phyloP scores from a whole-genome alignment of 345 rosid species.

The Citrus australasica region DNA sequence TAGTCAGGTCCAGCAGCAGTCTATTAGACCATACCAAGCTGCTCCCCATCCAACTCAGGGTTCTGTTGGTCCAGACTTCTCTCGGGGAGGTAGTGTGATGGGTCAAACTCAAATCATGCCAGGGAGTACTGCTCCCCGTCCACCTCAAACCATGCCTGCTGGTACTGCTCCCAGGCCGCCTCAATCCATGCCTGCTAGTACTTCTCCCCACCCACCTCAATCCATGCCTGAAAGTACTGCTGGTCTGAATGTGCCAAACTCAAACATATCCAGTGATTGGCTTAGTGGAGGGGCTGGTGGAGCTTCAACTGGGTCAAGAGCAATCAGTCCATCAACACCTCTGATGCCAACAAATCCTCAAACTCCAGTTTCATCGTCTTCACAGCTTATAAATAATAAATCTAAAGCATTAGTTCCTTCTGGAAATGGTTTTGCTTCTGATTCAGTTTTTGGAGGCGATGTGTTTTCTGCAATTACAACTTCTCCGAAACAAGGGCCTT shows the following conservation, averaged over 20 bases:
- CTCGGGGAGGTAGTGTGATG: slow-evolving; percentile 43
- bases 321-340: slow-evolving; percentile 33
- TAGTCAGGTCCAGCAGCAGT: slow-evolving; percentile 46
- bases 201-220: slow-evolving; percentile 43
- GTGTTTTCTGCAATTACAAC: slow-evolving; percentile 48
- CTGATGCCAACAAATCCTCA: slow-evolving; percentile 38
- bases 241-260: slow-evolving; percentile 34
- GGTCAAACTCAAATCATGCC: slow-evolving; percentile 45
- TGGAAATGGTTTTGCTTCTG: slow-evolving; percentile 55
- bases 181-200: slow-evolving; percentile 30
- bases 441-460: slow-evolving; percentile 49
- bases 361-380: slow-evolving; percentile 32
- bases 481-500: slow-evolving; percentile 47
- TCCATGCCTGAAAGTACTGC: slow-evolving; percentile 31
- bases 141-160: slow-evolving; percentile 38
- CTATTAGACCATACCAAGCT: slow-evolving; percentile 53
- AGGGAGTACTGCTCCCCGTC: slow-evolving; percentile 31
- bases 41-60: slow-evolving; percentile 47
- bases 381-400: slow-evolving; percentile 34
- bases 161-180: slow-evolving; percentile 32
- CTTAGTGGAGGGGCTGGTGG: slow-evolving; percentile 48
- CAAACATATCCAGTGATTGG: slow-evolving; percentile 53
- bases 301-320: slow-evolving; percentile 42
- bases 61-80: slow-evolving; percentile 36
- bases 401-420: slow-evolving; percentile 50